Percentiles rank a stretch among this genome's conserved stretches.
Conservation (phyloP, 2,329 filamentous ascomycete genomes). For the Hymenoscyphus occultus region DNA sequence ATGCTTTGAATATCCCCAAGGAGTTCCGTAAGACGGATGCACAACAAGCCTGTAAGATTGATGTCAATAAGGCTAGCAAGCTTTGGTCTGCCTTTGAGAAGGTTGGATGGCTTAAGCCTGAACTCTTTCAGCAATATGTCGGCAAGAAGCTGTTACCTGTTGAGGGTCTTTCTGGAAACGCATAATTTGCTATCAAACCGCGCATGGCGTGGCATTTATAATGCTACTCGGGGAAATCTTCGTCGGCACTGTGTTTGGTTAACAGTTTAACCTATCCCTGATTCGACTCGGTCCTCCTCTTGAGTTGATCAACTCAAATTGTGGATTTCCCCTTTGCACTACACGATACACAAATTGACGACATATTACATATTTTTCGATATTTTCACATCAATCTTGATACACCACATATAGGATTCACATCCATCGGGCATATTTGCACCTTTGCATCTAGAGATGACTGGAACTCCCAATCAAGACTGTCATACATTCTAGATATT, state of each 20-base stretch:
- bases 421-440: neutral
- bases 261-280: neutral
- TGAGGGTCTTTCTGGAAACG: neutral
- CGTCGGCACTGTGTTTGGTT: no score
- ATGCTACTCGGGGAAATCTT: no score
- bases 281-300: neutral
- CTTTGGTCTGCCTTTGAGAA: constrained; percentile 86
- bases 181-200: no score
- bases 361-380: neutral
- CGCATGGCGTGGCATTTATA: no score
- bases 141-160: neutral
- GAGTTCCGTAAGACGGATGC: constrained; percentile 94
- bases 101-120: constrained; percentile 68
- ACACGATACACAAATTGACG: neutral
- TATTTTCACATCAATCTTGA: neutral
- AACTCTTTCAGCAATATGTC: neutral
- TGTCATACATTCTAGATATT: neutral
- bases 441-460: neutral
- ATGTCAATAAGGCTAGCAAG: constrained; percentile 95
- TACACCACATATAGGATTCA: neutral
- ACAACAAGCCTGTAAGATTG: constrained; percentile 95
- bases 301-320: neutral
- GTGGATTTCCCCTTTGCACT: neutral
- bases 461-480: neutral
- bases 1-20: constrained; percentile 64